Evolutionary conservation across 2,329 filamentous ascomycete species (phyloP).

Genomic region (Aspergillus alliaceus): DNA sequence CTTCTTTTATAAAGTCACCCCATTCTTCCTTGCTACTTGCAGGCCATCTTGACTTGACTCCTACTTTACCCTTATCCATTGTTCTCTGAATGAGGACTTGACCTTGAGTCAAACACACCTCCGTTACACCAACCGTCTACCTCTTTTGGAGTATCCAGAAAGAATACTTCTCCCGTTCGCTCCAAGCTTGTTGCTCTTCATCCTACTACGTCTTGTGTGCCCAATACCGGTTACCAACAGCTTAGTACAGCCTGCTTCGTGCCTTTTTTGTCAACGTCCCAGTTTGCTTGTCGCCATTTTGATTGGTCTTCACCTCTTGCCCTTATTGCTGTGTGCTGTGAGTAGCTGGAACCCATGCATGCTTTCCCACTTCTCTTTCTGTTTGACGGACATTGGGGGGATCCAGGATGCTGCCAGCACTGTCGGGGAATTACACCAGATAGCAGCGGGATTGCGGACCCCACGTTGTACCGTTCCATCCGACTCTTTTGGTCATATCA

Average conservation of each 20-base stretch:
- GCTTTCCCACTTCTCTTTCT: background rate
- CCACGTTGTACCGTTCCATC: background rate
- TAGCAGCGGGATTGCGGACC: background rate
- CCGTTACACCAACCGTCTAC: background rate
- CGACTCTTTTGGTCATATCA: background rate
- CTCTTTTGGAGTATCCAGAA: background rate
- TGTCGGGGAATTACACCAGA: background rate
- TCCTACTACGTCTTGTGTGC: background rate
- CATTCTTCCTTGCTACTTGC: background rate
- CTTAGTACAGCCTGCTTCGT: background rate
- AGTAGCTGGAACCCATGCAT: background rate
- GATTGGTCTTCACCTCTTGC: background rate
- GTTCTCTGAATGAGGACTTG: background rate
- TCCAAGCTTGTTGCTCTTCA: background rate
- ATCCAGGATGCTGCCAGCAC: background rate
- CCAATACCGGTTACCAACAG: background rate
- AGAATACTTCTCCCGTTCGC: background rate
- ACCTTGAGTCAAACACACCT: background rate
- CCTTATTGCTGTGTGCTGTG: background rate
- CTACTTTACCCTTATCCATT: background rate
- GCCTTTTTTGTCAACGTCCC: background rate
- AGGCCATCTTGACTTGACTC: background rate
- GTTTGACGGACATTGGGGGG: background rate
- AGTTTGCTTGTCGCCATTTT: background rate
- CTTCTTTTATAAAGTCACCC: conserved; percentile 1